Percentiles rank a stretch among this genome's conserved stretches.
These are phyloP conservation scores for Picea sitchensis DNA, from an alignment of 75 land plant genomes.

Conservation along the genomic window DNA sequence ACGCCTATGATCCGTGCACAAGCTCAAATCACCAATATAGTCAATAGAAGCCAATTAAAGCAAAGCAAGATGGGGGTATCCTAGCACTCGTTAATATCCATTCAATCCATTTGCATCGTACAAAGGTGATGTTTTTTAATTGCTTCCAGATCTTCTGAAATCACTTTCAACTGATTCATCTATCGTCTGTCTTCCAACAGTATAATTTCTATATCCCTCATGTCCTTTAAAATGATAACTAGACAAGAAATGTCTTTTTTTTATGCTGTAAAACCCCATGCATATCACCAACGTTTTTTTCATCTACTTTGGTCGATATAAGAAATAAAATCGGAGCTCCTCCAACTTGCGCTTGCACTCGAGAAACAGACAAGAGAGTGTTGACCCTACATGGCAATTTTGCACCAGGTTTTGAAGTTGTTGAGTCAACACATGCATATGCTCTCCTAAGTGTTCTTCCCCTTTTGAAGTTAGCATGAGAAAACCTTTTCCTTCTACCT, in stretches of 20 bases:
- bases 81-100: too few relatives aligned
- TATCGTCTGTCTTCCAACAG: slow-evolving; percentile 49
- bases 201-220: slow-evolving; percentile 86
- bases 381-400: slow-evolving; percentile 92
- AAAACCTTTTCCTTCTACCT: too few relatives aligned
- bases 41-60: too few relatives aligned
- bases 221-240: slow-evolving; percentile 81
- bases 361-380: slow-evolving; percentile 64
- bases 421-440: too few relatives aligned
- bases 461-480: too few relatives aligned
- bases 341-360: slow-evolving; percentile 61
- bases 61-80: too few relatives aligned
- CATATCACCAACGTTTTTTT: slow-evolving; percentile 80
- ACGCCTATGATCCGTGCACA: too few relatives aligned
- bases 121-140: too few relatives aligned
- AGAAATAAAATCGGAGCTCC: slow-evolving; percentile 47
- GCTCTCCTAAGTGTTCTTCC: too few relatives aligned
- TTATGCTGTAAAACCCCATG: slow-evolving; percentile 94
- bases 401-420: slow-evolving; percentile 37
- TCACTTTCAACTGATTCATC: slow-evolving; percentile 23
- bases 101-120: too few relatives aligned
- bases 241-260: slow-evolving; percentile 88
- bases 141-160: slow-evolving; percentile 15
- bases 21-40: too few relatives aligned
- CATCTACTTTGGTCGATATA: slow-evolving; percentile 73